Evolutionary conservation across 345 rosid genomes (phyloP).

Genomic region (Heritiera fomes): DNA sequence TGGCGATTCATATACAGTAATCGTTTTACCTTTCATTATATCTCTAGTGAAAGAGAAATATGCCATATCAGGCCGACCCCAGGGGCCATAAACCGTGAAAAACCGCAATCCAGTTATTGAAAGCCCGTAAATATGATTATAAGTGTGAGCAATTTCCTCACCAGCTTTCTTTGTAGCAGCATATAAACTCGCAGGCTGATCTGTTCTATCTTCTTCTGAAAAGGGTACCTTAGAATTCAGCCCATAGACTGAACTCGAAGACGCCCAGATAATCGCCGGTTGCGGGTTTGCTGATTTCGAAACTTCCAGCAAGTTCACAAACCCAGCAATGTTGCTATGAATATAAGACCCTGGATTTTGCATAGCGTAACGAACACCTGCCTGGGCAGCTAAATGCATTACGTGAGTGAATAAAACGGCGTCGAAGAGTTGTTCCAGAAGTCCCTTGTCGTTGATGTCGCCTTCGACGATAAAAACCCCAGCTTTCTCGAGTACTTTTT

Average conservation of each 20-base stretch:
- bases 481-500: conserved; percentile 43
- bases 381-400: conserved; percentile 70
- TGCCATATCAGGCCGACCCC: conserved; percentile 81
- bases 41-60: conserved; percentile 68
- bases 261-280: conserved; percentile 72
- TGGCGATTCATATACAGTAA: conserved; percentile 47
- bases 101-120: conserved; percentile 63
- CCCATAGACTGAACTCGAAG: conserved; percentile 72
- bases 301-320: conserved; percentile 57
- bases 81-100: conserved; percentile 75
- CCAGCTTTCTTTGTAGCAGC: conserved; percentile 77
- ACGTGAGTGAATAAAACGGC: conserved; percentile 58
- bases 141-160: conserved; percentile 65
- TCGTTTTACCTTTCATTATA: conserved; percentile 52
- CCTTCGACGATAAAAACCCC: conserved; percentile 65
- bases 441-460: conserved; percentile 53
- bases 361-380: conserved; percentile 70
- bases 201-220: conserved; percentile 63
- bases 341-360: conserved; percentile 65
- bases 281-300: conserved; percentile 60
- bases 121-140: conserved; percentile 70
- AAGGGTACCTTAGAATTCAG: conserved; percentile 65
- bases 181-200: conserved; percentile 62
- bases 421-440: conserved; percentile 55
- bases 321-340: conserved; percentile 64